Conservation (phyloP, 169 alveolate species). For the Plasmodium vinckei region DNA sequence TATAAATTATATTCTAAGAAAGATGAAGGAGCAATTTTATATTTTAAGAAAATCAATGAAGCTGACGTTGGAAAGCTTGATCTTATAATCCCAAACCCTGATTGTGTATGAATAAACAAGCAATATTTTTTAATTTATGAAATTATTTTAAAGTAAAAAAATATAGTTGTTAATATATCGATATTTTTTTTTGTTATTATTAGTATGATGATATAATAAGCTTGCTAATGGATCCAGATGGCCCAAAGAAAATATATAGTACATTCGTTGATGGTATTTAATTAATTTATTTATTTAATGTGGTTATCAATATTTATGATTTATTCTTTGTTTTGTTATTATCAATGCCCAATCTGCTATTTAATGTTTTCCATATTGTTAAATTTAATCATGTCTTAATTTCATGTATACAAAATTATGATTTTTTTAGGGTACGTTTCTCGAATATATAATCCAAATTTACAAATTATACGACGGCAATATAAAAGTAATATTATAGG, state of each 20-base stretch:
- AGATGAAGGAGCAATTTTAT: slow-evolving; percentile 10
- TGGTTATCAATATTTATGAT: neutral
- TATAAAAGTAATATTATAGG: slow-evolving; percentile 39
- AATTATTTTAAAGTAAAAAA: neutral
- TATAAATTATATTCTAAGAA: slow-evolving; percentile 31
- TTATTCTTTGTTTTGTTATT: neutral
- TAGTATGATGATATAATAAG: slow-evolving; percentile 44
- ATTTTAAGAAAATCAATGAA: slow-evolving; percentile 49
- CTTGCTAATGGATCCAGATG: slow-evolving; percentile 51
- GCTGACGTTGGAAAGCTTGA: slow-evolving; percentile 56
- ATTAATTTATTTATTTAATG: slow-evolving; percentile 3
- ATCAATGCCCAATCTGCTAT: slow-evolving; percentile 1
- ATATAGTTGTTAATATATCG: neutral
- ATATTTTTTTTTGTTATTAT: slow-evolving; percentile 7
- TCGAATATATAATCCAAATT: slow-evolving; percentile 37
- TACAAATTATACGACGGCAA: slow-evolving; percentile 44
- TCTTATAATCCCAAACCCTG: slow-evolving; percentile 15
- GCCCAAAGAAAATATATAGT: slow-evolving; percentile 38
- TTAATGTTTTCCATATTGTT: too few relatives aligned
- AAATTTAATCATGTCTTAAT: slow-evolving; percentile 3
- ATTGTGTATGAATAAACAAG: slow-evolving; percentile 26
- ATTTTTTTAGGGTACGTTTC: slow-evolving; percentile 18
- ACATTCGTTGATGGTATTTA: slow-evolving; percentile 45
- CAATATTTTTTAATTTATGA: neutral
- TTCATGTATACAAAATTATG: too few relatives aligned